Conservation (phyloP, 1,284 basidiomycete genomes). For the Ceratobasidium sp. region DNA sequence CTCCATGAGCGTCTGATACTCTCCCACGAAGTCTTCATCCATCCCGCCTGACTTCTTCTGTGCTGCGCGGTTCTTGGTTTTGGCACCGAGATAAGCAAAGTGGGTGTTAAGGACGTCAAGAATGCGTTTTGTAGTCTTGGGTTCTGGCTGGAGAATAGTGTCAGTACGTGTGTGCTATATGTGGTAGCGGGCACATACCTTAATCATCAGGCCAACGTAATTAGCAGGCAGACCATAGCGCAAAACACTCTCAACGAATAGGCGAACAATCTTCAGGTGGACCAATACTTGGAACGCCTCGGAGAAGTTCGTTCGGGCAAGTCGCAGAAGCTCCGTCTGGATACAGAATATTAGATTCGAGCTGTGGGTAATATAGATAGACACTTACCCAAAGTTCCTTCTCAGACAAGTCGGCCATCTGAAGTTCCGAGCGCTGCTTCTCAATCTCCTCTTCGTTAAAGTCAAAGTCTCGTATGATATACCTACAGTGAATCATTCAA, state of each 20-base stretch:
- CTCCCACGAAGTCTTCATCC: constrained; percentile 80
- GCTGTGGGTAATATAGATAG: constrained; percentile 1
- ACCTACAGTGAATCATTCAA: constrained; percentile 63
- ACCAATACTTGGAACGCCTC: constrained; percentile 96
- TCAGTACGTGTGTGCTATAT: neutral
- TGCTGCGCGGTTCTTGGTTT: constrained; percentile 67
- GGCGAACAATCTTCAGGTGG: constrained; percentile 91
- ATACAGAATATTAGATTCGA: neutral
- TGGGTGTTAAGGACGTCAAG: constrained; percentile 80
- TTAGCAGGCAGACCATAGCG: constrained; percentile 95
- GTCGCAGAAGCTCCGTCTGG: constrained; percentile 92
- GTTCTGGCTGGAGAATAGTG: constrained; percentile 76
- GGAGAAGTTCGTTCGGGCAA: constrained; percentile 95
- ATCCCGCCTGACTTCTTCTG: constrained; percentile 59
- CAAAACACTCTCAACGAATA: constrained; percentile 96
- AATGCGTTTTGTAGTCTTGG: constrained; percentile 85
- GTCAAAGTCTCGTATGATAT: constrained; percentile 93
- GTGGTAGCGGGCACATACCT: constrained; percentile 67
- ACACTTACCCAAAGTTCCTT: constrained; percentile 94
- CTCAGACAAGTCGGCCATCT: constrained; percentile 85
- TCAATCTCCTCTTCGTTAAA: constrained; percentile 88
- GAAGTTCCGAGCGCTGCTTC: constrained; percentile 87
- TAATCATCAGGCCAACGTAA: constrained; percentile 85
- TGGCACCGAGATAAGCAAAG: constrained; percentile 83
- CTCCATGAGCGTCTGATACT: constrained; percentile 91